phyloP scores from a whole-genome alignment of 2,329 filamentous ascomycete species.

The Alternaria sp. region DNA sequence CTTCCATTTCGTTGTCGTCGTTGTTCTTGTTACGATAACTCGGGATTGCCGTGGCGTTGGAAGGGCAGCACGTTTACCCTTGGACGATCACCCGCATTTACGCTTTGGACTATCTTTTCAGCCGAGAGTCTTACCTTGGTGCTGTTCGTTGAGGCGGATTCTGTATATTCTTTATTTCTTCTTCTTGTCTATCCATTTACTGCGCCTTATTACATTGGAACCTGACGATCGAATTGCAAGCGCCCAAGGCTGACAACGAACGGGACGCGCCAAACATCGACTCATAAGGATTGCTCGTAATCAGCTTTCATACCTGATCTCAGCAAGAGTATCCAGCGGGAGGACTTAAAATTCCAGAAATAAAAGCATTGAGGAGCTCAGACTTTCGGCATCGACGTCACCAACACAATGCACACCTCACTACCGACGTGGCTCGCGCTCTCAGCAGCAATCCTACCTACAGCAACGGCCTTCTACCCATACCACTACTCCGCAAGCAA shows the following conservation, averaged over 20 bases:
- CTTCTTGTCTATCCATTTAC: constrained; percentile 2
- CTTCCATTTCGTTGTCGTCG: not conserved
- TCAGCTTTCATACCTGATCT: not conserved
- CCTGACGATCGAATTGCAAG: not conserved
- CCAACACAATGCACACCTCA: constrained; percentile 33
- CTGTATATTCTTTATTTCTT: not conserved
- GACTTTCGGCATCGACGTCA: not conserved
- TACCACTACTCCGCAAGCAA: constrained; percentile 33
- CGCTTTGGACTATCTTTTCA: not conserved
- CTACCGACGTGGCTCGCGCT: constrained; percentile 33
- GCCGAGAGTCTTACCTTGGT: not conserved
- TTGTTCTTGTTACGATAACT: not conserved
- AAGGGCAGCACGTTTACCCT: not conserved
- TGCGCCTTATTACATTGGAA: not conserved
- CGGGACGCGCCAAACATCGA: not conserved
- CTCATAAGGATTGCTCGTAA: not conserved
- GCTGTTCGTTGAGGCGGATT: not conserved
- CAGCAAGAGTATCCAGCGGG: not conserved
- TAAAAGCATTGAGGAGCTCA: not conserved
- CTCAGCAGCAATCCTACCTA: constrained; percentile 37
- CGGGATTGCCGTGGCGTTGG: not conserved
- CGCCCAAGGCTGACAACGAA: not conserved
- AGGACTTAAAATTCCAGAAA: not conserved
- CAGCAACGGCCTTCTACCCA: constrained; percentile 48
- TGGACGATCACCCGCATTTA: not conserved